Percentiles rank a stretch among this genome's conserved stretches.
These are phyloP conservation scores for Selaginella moellendorffii DNA, from an alignment of 75 land plant species.

Conservation along the genomic window DNA sequence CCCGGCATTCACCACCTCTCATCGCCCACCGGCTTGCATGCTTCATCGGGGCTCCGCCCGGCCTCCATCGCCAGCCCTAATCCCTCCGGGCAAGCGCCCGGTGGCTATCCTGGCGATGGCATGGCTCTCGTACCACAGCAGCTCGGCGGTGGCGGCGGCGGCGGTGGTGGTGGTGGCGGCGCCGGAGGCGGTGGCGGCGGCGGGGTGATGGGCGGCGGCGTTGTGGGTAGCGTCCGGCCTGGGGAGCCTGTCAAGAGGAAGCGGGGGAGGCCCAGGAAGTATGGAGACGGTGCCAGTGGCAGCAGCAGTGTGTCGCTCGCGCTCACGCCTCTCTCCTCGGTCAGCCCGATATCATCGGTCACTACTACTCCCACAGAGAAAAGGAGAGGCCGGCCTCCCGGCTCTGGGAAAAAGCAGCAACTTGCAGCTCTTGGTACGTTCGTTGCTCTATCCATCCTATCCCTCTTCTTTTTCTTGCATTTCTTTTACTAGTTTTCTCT, in stretches of 20 bases:
- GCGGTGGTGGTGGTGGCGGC: too few relatives aligned
- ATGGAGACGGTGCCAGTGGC: conserved; percentile 4
- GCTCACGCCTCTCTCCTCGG: conserved; percentile 7
- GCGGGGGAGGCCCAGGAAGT: conserved; percentile 29
- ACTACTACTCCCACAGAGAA: conserved; percentile 23
- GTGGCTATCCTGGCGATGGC: background rate
- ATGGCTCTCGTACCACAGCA: background rate
- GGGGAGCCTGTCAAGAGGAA: conserved; percentile 25
- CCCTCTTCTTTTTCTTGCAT: background rate
- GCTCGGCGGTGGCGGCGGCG: conserved; percentile 3
- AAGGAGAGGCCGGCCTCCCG: conserved; percentile 59
- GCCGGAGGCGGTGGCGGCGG: too few relatives aligned
- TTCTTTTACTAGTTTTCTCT: background rate
- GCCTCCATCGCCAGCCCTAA: background rate
- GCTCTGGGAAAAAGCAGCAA: conserved; percentile 76
- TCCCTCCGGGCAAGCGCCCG: background rate
- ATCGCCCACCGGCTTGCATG: background rate
- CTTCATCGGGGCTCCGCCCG: background rate
- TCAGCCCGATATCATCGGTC: background rate
- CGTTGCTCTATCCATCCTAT: background rate
- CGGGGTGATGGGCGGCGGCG: conserved; percentile 14
- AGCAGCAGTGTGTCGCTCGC: background rate
- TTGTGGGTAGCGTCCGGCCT: background rate
- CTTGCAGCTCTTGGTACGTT: conserved; percentile 47
- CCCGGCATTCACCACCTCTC: too few relatives aligned